phyloP scores from a whole-genome alignment of 2,329 filamentous ascomycete species.

The Aspergillus quadrilineatus region DNA sequence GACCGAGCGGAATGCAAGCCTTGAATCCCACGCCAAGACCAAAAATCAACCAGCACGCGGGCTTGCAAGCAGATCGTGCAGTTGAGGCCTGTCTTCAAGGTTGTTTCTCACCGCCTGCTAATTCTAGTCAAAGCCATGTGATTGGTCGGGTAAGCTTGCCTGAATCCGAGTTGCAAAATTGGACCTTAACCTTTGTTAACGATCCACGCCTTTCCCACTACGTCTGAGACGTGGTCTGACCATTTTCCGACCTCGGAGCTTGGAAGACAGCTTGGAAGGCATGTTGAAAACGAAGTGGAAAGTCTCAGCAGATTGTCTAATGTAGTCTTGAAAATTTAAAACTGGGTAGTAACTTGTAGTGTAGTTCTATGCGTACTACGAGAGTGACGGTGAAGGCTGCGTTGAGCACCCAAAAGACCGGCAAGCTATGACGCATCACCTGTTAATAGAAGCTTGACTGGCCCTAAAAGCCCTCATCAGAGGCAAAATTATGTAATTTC shows the following conservation, averaged over 20 bases:
- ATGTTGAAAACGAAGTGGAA: neutral
- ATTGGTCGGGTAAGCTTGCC: slow-evolving; percentile 8
- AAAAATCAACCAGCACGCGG: neutral
- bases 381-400: no score
- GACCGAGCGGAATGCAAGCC: no score
- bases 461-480: neutral
- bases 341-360: neutral
- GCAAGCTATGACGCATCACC: neutral
- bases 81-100: neutral
- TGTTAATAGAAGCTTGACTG: slow-evolving; percentile 1
- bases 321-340: neutral
- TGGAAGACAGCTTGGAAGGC: neutral
- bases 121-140: neutral
- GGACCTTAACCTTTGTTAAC: neutral
- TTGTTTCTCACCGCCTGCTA: slow-evolving; percentile 8
- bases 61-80: neutral
- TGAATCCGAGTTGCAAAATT: neutral
- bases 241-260: neutral
- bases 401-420: neutral
- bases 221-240: neutral
- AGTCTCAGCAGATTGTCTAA: neutral
- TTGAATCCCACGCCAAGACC: neutral
- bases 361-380: neutral
- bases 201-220: neutral
- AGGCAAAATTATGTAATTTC: slow-evolving; percentile 10